Percentiles rank a stretch among this genome's conserved stretches.
phyloP scores from a whole-genome alignment of 805 yeast genomes.

The Hanseniaspora opuntiae region DNA sequence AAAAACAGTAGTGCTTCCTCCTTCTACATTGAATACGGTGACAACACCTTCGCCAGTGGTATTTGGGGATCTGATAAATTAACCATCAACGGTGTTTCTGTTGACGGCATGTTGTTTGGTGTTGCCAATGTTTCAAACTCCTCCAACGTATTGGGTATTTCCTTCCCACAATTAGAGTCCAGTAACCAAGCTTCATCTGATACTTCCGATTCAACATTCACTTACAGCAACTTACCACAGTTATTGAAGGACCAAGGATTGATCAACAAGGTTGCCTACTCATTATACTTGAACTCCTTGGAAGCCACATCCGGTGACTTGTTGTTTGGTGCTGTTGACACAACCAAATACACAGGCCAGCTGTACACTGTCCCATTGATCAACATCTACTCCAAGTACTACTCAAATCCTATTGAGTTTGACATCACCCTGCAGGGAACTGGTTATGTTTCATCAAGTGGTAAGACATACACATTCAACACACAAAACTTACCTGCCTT shows the following conservation, averaged over 20 bases:
- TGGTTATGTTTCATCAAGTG: constrained; percentile 18
- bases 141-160: constrained; percentile 52
- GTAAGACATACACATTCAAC: constrained; percentile 13
- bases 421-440: constrained; percentile 37
- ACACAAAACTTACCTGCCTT: constrained; percentile 28
- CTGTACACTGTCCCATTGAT: constrained; percentile 36
- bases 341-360: constrained; percentile 38
- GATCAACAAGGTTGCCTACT: constrained; percentile 40
- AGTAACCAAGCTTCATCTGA: constrained; percentile 23
- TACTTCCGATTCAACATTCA: constrained; percentile 13
- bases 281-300: constrained; percentile 34
- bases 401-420: constrained; percentile 32
- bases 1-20: constrained; percentile 14
- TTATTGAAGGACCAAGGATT: constrained; percentile 40
- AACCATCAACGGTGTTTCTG: constrained; percentile 31
- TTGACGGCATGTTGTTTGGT: constrained; percentile 44
- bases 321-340: constrained; percentile 54
- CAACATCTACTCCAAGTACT: constrained; percentile 27
- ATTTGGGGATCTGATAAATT: constrained; percentile 48
- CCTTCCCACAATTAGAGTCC: constrained; percentile 44
- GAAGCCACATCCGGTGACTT: constrained; percentile 34
- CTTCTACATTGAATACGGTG: constrained; percentile 32
- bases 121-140: constrained; percentile 45
- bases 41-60: constrained; percentile 34
- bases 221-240: constrained; percentile 51